A percentile compares a stretch with the other conserved stretches of the same genome.
These are phyloP conservation scores for Bruguiera parviflora DNA, from an alignment of 345 rosid species.

Conservation along the genomic window DNA sequence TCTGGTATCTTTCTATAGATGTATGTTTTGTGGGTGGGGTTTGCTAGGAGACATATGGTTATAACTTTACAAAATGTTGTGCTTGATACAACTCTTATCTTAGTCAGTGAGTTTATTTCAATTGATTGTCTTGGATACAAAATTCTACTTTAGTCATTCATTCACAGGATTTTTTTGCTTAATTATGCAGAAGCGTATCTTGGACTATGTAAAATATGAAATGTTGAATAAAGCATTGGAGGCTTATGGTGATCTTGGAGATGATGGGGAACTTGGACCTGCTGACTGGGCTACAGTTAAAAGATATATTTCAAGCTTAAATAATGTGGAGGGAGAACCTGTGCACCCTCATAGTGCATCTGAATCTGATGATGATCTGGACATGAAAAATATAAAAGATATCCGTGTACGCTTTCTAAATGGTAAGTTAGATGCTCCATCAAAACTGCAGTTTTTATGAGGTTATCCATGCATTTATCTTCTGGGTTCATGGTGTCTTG, in stretches of 20 bases:
- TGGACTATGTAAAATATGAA: constrained; percentile 80
- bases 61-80: too few species aligned
- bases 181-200: constrained; percentile 60
- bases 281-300: constrained; percentile 93
- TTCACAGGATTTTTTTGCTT: not conserved
- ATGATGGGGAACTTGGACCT: constrained; percentile 98
- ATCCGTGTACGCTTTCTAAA: constrained; percentile 82
- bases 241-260: constrained; percentile 82
- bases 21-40: too few species aligned
- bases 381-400: constrained; percentile 64
- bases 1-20: too few species aligned
- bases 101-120: too few species aligned
- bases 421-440: constrained; percentile 44
- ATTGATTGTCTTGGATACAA: not conserved
- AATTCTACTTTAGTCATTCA: not conserved
- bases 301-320: constrained; percentile 60
- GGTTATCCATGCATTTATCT: not conserved
- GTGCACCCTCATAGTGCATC: constrained; percentile 59
- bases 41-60: too few species aligned
- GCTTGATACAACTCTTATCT: too few species aligned
- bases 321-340: constrained; percentile 54
- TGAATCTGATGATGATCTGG: constrained; percentile 42
- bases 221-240: constrained; percentile 76
- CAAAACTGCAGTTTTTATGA: not conserved
- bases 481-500: not conserved